These are phyloP conservation scores for Colletotrichum scovillei DNA, from an alignment of 2,329 filamentous ascomycete genomes.

Conservation along the genomic window DNA sequence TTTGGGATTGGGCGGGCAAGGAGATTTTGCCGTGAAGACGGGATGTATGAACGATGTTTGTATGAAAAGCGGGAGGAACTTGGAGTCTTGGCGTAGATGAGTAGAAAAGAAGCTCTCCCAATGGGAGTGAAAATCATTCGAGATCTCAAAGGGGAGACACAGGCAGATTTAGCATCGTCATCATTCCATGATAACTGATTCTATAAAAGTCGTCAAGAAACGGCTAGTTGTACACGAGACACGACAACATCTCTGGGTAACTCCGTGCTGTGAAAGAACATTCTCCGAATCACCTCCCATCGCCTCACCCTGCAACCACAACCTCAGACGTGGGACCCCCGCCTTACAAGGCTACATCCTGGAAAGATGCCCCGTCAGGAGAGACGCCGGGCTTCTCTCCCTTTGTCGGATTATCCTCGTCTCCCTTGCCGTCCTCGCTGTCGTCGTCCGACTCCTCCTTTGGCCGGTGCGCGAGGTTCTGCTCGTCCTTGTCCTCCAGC, in stretches of 20 bases:
- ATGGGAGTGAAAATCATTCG: neutral
- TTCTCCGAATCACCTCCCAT: neutral
- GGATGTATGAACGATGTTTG: neutral
- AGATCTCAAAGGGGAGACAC: neutral
- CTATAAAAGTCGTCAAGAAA: conserved; percentile 21
- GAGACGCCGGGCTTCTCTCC: conserved; percentile 57
- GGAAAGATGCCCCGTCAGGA: conserved; percentile 70
- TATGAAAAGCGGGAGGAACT: too few relatives aligned
- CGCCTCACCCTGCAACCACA: neutral
- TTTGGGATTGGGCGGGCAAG: conserved; percentile 77
- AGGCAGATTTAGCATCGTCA: neutral
- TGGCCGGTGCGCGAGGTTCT: conserved; percentile 64
- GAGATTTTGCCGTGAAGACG: conserved; percentile 66
- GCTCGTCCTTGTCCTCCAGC: conserved; percentile 65
- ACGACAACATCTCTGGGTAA: conserved; percentile 23
- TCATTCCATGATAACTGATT: conserved; percentile 11
- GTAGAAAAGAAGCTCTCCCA: neutral
- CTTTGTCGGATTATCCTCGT: conserved; percentile 42
- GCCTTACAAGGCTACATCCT: conserved; percentile 70
- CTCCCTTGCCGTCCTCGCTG: conserved; percentile 45
- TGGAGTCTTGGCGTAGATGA: too few relatives aligned
- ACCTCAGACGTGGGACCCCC: neutral
- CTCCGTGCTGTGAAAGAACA: conserved; percentile 27
- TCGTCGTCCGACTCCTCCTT: conserved; percentile 38
- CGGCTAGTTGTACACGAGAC: conserved; percentile 26